Evolutionary conservation across 2,329 filamentous ascomycete genomes (phyloP).

Genomic region (Stachybotrys elegans): DNA sequence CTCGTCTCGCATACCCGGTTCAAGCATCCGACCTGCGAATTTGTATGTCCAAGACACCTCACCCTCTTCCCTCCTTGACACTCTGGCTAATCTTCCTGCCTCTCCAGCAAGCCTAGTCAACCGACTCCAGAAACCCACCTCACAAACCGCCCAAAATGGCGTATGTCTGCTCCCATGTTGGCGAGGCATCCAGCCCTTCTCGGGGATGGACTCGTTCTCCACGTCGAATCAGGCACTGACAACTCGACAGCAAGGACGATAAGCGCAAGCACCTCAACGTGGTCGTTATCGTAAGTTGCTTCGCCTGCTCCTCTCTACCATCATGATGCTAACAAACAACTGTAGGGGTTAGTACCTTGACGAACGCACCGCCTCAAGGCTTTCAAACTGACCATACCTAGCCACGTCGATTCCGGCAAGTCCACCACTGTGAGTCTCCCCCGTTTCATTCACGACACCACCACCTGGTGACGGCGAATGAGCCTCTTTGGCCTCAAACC

Average conservation of each 20-base stretch:
- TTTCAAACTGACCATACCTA: too few relatives aligned
- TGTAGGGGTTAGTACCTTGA: constrained; percentile 24
- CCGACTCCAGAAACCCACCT: constrained; percentile 6
- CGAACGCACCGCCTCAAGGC: too few relatives aligned
- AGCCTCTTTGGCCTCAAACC: constrained; percentile 6
- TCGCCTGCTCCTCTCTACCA: neutral
- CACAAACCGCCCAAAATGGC: constrained; percentile 32
- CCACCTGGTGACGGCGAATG: neutral
- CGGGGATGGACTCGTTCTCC: too few relatives aligned
- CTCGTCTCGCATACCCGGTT: constrained; percentile 40
- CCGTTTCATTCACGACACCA: neutral
- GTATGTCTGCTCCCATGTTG: constrained; percentile 12
- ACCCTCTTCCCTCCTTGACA: constrained; percentile 1
- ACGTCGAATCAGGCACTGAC: constrained; percentile 9
- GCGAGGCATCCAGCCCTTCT: too few relatives aligned
- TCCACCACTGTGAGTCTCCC: constrained; percentile 78
- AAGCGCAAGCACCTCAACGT: constrained; percentile 97
- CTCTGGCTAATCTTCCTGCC: constrained; percentile 6
- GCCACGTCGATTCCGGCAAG: constrained; percentile 99
- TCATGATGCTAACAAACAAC: too few relatives aligned
- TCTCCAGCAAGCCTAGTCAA: constrained; percentile 2
- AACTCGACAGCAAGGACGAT: constrained; percentile 72
- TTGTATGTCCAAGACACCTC: constrained; percentile 21
- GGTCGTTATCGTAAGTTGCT: constrained; percentile 73
- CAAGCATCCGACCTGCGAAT: constrained; percentile 39